Base-by-base conservation (phyloP, 257 asterid species). In the Agastache rugosa region DNA sequence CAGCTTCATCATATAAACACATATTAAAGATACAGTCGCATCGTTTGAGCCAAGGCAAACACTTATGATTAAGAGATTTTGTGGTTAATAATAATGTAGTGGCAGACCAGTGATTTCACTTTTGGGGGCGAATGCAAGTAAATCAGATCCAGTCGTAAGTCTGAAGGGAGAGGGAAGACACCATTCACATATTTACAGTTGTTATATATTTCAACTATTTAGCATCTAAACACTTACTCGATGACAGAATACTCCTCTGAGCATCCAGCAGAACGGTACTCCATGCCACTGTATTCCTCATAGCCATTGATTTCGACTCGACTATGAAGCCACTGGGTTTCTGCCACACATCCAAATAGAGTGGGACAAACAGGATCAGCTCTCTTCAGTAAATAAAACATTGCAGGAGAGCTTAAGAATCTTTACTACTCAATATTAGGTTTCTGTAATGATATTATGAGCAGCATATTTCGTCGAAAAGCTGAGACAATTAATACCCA, bases 271-370 rank as follows among this genome's bases (percentile, higher is more conserved):
- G 99, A 90, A 48, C 94, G 89, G 77, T 87, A 83, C 73, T 95
- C 99, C 51, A 81, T 45, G 41, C 98, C 91, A 78, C 96, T 89
- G 80, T 95, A 95, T 73, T 95, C 99, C 82, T 95, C 99, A 63
- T 95, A 95, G 19, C 98, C 99, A 45, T 81, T 73, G n/a, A 88
- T 73, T 72, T 92, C 99, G 45, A 92, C 87, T 71, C 96, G 88
- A 69, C 98, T 87, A 61, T 92, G 98, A 82, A 95, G 98, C 99
- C 99, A 95, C 80, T 92, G 99, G 72, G 89, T 90, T 82, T 96
- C 98, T 94, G 84, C 76, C 15, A 79, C 69, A 72, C 60, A 45
- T 73, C 58, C 77, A 75, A 80, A 53, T 47, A 71, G 74, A 54
- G 66, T 12, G 66, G 56, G 62, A 74, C 15, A 31, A 11, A 53